These are phyloP conservation scores for Triticum timopheevii DNA, from an alignment of 176 grass and related monocot genomes.

Conservation along the genomic window DNA sequence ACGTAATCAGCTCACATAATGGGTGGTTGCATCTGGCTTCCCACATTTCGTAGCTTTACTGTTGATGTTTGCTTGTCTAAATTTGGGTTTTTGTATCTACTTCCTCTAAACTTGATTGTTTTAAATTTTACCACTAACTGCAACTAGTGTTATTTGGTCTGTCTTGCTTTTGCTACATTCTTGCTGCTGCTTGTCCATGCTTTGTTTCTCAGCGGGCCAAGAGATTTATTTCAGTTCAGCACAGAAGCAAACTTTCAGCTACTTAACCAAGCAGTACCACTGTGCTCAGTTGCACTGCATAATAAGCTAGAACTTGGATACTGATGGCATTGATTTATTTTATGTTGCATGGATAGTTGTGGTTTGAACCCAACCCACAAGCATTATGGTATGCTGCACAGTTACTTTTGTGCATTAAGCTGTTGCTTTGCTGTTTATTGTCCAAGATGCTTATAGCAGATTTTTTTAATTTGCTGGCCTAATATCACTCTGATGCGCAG, in stretches of 20 bases:
- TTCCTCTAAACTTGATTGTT: neutral
- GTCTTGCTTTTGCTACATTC: neutral
- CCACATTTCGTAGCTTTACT: neutral
- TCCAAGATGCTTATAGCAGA: conserved; percentile 1
- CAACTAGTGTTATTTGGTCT: neutral
- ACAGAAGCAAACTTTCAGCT: neutral
- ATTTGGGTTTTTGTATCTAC: neutral
- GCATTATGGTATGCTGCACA: conserved; percentile 12
- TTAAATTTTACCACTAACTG: neutral
- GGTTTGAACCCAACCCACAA: neutral
- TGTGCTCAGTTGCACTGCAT: conserved; percentile 8
- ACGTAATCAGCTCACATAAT: neutral
- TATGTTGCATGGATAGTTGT: conserved; percentile 7
- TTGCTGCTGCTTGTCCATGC: neutral
- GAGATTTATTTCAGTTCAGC: neutral
- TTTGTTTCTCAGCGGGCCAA: neutral
- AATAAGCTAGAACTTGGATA: neutral
- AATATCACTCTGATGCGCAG: conserved; percentile 21
- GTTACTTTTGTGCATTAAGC: conserved; percentile 4
- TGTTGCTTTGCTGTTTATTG: conserved; percentile 16
- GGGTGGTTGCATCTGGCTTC: neutral
- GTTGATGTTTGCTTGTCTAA: conserved; percentile 1
- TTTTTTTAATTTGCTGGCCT: neutral
- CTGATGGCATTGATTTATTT: neutral
- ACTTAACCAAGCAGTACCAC: conserved; percentile 5